These are phyloP conservation scores for Mycena chlorophos DNA, from an alignment of 768 basidiomycete species.

Conservation along the genomic window DNA sequence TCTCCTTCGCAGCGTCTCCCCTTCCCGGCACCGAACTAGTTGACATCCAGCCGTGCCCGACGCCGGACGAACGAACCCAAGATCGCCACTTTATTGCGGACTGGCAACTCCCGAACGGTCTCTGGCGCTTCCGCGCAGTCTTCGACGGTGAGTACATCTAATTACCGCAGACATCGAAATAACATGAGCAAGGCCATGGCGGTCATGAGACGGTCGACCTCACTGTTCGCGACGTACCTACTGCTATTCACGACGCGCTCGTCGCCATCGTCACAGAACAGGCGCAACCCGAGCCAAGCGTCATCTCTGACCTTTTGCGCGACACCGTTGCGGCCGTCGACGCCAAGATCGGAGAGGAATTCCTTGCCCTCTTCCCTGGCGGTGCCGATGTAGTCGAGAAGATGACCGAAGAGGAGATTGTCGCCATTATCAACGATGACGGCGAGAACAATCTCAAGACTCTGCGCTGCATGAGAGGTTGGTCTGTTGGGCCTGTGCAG, in stretches of 20 bases:
- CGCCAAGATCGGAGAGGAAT: constrained; percentile 34
- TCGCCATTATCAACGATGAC: constrained; percentile 41
- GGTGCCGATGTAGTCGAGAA: constrained; percentile 28
- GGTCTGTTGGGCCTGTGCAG: background rate
- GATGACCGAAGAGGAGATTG: constrained; percentile 43
- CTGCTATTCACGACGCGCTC: constrained; percentile 31
- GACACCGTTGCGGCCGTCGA: constrained; percentile 42
- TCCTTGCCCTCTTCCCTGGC: constrained; percentile 45
- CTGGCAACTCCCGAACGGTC: constrained; percentile 39
- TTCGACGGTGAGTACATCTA: no score
- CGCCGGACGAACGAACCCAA: constrained; percentile 42
- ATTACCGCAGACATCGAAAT: no score
- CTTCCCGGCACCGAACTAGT: constrained; percentile 39
- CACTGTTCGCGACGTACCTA: constrained; percentile 34
- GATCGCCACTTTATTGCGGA: constrained; percentile 46
- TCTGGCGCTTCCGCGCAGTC: constrained; percentile 47
- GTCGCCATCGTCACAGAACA: constrained; percentile 12
- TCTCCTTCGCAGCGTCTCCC: constrained; percentile 33
- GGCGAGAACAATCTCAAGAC: constrained; percentile 38
- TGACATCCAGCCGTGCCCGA: constrained; percentile 48
- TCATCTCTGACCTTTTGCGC: constrained; percentile 35
- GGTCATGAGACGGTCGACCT: constrained; percentile 51
- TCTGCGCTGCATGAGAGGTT: constrained; percentile 46
- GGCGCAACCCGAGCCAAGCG: constrained; percentile 3
- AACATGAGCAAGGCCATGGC: no score